Evolutionary conservation across 352 stramenopile species (phyloP).

Genomic region (Pseudoperonospora humuli): DNA sequence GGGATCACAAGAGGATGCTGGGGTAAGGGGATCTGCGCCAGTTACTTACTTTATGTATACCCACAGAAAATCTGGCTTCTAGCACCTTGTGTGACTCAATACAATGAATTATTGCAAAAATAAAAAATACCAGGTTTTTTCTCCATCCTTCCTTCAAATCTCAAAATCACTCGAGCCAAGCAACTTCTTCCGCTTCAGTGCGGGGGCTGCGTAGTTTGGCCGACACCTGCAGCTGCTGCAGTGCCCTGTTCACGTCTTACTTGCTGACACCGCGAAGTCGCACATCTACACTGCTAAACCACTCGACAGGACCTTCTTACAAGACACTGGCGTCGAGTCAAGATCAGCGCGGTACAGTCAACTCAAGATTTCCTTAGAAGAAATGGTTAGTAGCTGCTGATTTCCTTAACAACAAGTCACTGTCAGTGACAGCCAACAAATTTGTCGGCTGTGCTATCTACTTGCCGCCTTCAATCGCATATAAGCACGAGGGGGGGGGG

Average conservation of each 20-base stretch:
- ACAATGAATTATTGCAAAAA: no score
- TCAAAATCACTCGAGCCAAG: constrained; percentile 7
- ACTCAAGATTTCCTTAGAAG: constrained; percentile 3
- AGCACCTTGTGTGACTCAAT: no score
- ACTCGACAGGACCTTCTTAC: background rate
- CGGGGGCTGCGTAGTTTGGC: background rate
- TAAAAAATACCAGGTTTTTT: no score
- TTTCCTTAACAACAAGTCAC: constrained; percentile 5
- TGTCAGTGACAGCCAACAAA: constrained; percentile 3
- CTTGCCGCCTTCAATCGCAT: constrained; percentile 1
- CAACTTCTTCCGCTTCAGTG: background rate
- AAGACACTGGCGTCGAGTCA: background rate
- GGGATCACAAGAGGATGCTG: no score
- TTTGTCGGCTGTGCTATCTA: constrained; percentile 3
- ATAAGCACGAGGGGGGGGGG: background rate
- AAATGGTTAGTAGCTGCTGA: constrained; percentile 18
- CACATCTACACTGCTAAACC: background rate
- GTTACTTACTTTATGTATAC: no score
- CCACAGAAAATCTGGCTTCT: no score
- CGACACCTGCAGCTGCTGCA: background rate
- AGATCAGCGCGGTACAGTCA: constrained; percentile 3
- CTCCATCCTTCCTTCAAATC: constrained; percentile 1
- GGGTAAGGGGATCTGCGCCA: no score
- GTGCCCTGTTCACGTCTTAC: background rate
- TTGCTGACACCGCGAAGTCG: background rate